These are phyloP conservation scores for peach (Prunus persica) DNA, from an alignment of 306 rosid genomes.

Conservation along the genomic window DNA sequence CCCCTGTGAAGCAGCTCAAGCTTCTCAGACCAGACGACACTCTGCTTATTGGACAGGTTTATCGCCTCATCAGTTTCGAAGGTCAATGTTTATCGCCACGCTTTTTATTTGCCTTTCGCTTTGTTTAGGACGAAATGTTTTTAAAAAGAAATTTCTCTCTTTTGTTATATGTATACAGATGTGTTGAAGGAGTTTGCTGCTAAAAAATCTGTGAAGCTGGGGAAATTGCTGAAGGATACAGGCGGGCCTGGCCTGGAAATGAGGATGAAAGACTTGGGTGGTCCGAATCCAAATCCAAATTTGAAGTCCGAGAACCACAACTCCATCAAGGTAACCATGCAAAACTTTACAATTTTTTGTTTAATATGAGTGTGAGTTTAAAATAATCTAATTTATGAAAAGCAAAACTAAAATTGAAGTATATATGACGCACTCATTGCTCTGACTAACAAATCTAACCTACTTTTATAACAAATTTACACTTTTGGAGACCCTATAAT, in stretches of 20 bases:
- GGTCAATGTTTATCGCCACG: conserved; percentile 28
- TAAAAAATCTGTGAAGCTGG: conserved; percentile 74
- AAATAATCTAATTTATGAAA: no score
- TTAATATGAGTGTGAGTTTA: no score
- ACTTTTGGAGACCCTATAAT: background rate
- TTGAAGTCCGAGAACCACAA: conserved; percentile 23
- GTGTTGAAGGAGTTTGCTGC: conserved; percentile 92
- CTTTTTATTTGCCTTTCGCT: background rate
- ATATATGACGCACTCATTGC: background rate
- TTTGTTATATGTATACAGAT: conserved; percentile 34
- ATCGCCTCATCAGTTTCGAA: conserved; percentile 77
- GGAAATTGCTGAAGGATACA: conserved; percentile 60
- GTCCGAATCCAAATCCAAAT: conserved; percentile 28
- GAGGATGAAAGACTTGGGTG: conserved; percentile 37
- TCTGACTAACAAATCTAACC: background rate
- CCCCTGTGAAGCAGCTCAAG: conserved; percentile 71
- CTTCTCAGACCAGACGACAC: conserved; percentile 89
- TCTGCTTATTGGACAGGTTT: conserved; percentile 80
- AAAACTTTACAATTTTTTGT: background rate
- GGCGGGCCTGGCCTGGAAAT: conserved; percentile 43
- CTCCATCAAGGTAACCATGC: conserved; percentile 31
- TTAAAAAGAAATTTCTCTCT: background rate
- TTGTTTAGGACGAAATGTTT: background rate
- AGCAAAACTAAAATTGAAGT: no score
- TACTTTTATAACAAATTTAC: no score